These are phyloP conservation scores for Sugiyamaella xylanicola DNA, from an alignment of 1,139 yeast genomes.

Conservation along the genomic window DNA sequence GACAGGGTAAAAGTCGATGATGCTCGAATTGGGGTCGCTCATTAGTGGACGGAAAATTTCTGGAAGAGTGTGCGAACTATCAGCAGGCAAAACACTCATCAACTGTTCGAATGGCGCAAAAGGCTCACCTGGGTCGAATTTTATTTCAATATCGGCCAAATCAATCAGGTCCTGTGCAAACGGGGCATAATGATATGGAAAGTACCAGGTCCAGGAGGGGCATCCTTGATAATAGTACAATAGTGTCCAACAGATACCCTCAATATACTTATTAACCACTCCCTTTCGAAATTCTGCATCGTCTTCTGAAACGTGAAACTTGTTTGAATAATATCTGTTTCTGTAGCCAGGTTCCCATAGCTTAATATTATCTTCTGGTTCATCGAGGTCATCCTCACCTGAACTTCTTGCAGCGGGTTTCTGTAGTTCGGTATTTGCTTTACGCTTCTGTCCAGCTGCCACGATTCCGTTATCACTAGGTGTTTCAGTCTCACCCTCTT, in stretches of 20 bases:
- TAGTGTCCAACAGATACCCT: conserved; percentile 95
- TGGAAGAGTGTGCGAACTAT: conserved; percentile 90
- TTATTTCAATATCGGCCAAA: conserved; percentile 59
- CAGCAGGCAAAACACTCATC: conserved; percentile 97
- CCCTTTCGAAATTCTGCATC: conserved; percentile 62
- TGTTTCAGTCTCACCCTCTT: conserved; percentile 28
- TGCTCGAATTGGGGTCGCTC: conserved; percentile 78
- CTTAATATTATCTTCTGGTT: conserved; percentile 57
- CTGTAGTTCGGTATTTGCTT: conserved; percentile 19
- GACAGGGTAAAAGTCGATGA: conserved; percentile 88
- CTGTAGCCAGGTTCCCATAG: conserved; percentile 88
- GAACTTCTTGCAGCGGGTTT: conserved; percentile 10
- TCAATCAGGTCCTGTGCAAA: conserved; percentile 85
- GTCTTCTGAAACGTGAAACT: conserved; percentile 62
- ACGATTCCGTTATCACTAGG: conserved; percentile 1
- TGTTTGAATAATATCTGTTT: conserved; percentile 74
- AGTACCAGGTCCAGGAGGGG: conserved; percentile 98
- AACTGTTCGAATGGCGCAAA: conserved; percentile 93
- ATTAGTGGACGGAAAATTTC: conserved; percentile 78
- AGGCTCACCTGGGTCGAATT: conserved; percentile 73
- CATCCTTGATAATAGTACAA: conserved; percentile 95
- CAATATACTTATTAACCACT: conserved; percentile 76
- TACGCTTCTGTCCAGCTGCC: conserved; percentile 22
- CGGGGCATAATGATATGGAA: conserved; percentile 97
- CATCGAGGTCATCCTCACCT: conserved; percentile 38